Base-by-base conservation (phyloP, 306 rosid species). In the Macrotyloma uniflorum region DNA sequence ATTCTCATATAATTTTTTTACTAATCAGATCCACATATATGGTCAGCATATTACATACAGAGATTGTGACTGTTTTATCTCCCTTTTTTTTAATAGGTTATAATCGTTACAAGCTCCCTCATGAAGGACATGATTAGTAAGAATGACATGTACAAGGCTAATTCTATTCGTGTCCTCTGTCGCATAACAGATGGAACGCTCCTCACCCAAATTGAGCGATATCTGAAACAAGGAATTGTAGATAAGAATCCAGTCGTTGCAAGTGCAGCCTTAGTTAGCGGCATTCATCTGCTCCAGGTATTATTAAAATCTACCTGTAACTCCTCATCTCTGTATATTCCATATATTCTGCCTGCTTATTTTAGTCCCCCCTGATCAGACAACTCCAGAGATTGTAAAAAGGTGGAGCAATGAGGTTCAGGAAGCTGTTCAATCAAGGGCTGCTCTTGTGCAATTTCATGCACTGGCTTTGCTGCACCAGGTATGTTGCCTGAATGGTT, bases 321-420 rank as follows among this genome's bases (percentile, higher is more conserved):
- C 67, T 72, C 14, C 28, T 67, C 65, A 24, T 54, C 64, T 70
- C 53, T 6, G 47, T 33, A 45, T 54, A 47, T 74, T 82, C 70
- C 68, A n/a, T 72, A 1, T 32, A 14, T 13, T n/a, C 42, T 70
- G 14, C 54, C 61, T 66, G 53, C 57, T 67, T 58, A 78, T 79
- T 70, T 64, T 30, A 3, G 61, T 16, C 63, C 28, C 28, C 24
- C 49, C 53, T 66, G 76, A 78, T 66, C 89, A 95, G 99, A 93
- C 99, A 67, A 91, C 88, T 84, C 97, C 99, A 15, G 99, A 95
- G 87, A 95, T 95, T 85, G 99, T 95, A 47, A 93, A 91, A 85
- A 87, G 99, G 87, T 95, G 99, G 99, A 95, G 99, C 77, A 95
- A 95, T 81, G 99, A 95, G 89, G 96, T 95, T 85, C 99, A 95